A percentile compares a stretch with the other conserved stretches of the same genome.
Conservation (phyloP, 805 yeast genomes). For the Candida sphagnicola region DNA sequence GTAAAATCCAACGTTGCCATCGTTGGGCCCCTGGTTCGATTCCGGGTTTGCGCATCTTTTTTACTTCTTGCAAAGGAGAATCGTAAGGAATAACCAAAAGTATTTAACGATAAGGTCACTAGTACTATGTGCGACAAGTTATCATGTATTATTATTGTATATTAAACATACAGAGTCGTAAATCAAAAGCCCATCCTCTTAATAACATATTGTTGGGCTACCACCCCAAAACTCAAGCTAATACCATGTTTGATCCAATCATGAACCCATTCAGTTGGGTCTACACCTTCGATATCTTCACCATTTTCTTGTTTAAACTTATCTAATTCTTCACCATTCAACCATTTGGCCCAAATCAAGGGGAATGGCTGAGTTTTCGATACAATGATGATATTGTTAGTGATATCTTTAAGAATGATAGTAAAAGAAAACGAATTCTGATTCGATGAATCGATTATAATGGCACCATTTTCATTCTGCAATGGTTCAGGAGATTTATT, state of each 20-base stretch:
- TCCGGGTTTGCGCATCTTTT: constrained; percentile 8
- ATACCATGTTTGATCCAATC: constrained; percentile 56
- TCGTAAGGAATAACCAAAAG: background rate
- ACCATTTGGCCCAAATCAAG: constrained; percentile 87
- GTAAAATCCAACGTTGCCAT: too few species aligned
- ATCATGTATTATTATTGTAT: background rate
- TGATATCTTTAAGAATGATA: constrained; percentile 70
- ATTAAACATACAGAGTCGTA: background rate
- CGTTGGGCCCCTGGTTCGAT: constrained; percentile 12
- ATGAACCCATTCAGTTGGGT: constrained; percentile 42
- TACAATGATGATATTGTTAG: constrained; percentile 68
- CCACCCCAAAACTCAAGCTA: constrained; percentile 72
- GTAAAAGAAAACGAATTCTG: constrained; percentile 69
- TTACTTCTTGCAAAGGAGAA: too few species aligned
- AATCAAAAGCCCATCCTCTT: constrained; percentile 76
- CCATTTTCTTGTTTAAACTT: constrained; percentile 19
- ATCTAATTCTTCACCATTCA: constrained; percentile 44
- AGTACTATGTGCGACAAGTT: background rate
- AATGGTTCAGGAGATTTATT: constrained; percentile 3
- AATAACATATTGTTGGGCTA: constrained; percentile 88
- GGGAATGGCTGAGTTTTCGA: constrained; percentile 91
- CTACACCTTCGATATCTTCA: constrained; percentile 23
- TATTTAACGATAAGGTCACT: background rate
- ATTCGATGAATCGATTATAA: constrained; percentile 43
- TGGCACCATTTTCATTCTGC: constrained; percentile 18